A percentile compares a stretch with the other conserved stretches of the same genome.
Conservation (phyloP, 2,329 filamentous ascomycete genomes). For the Didymella pinodella region DNA sequence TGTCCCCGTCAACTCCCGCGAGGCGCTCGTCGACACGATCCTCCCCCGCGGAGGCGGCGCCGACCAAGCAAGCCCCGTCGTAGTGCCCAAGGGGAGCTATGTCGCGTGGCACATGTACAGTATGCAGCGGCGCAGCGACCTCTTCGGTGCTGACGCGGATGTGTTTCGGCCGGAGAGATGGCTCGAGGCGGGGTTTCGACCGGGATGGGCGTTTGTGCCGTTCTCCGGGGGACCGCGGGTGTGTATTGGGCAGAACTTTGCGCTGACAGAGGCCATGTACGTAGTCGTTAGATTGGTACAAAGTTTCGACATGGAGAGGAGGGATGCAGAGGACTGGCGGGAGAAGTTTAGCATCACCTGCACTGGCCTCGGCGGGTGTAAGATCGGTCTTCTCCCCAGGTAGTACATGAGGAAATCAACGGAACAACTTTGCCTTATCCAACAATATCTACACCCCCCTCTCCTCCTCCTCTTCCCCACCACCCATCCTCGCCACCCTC, state of each 20-base stretch:
- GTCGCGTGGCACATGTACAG: constrained; percentile 28
- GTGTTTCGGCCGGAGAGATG: constrained; percentile 47
- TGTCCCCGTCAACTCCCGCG: constrained; percentile 42
- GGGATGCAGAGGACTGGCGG: constrained; percentile 31
- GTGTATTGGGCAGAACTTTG: constrained; percentile 42
- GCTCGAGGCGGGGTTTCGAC: constrained; percentile 35
- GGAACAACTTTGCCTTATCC: too few species aligned
- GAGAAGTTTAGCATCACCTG: constrained; percentile 36
- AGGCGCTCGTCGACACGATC: constrained; percentile 37
- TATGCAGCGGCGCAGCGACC: constrained; percentile 41
- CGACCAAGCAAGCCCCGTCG: constrained; percentile 35
- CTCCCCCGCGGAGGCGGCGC: constrained; percentile 44
- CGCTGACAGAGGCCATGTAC: constrained; percentile 35
- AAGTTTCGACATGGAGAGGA: constrained; percentile 28
- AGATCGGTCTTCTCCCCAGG: constrained; percentile 23
- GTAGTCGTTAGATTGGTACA: constrained; percentile 35
- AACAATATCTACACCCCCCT: not conserved
- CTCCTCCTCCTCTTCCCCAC: not conserved
- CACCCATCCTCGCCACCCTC: constrained; percentile 19
- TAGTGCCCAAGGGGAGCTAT: constrained; percentile 38
- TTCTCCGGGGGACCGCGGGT: constrained; percentile 40
- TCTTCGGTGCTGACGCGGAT: constrained; percentile 46
- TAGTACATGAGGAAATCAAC: not conserved
- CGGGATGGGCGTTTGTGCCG: constrained; percentile 41
- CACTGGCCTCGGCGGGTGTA: constrained; percentile 29